Conservation (phyloP, 495 filamentous ascomycete species). For the Xylaria palmicola region DNA sequence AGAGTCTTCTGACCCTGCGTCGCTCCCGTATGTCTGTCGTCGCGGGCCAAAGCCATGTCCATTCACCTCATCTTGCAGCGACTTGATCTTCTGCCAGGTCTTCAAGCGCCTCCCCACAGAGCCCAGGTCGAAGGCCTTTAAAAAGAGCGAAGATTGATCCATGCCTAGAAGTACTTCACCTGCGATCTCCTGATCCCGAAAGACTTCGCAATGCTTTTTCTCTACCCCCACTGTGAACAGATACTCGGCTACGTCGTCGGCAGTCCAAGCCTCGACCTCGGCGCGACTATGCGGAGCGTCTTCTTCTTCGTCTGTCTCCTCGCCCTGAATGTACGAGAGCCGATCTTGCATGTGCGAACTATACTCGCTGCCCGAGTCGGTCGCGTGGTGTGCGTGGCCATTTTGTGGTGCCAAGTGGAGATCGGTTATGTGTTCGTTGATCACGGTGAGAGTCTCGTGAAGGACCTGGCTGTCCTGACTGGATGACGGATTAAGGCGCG, state of each 20-base stretch:
- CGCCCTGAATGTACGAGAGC: slow-evolving; percentile 84
- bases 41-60: slow-evolving; percentile 36
- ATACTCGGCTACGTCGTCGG: slow-evolving; percentile 78
- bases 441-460: slow-evolving; percentile 95
- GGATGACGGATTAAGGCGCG: slow-evolving; percentile 30
- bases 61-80: slow-evolving; percentile 78
- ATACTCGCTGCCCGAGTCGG: slow-evolving; percentile 87
- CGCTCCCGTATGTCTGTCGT: slow-evolving; percentile 52
- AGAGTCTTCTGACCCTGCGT: slow-evolving; percentile 51
- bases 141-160: slow-evolving; percentile 87
- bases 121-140: slow-evolving; percentile 94
- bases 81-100: slow-evolving; percentile 93
- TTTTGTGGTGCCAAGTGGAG: slow-evolving; percentile 69
- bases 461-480: slow-evolving; percentile 76
- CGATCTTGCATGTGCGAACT: slow-evolving; percentile 74
- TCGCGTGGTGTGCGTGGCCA: slow-evolving; percentile 52
- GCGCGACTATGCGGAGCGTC: slow-evolving; percentile 54
- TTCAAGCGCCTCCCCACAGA: slow-evolving; percentile 83
- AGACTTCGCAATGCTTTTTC: slow-evolving; percentile 82
- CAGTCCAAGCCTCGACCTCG: slow-evolving; percentile 72
- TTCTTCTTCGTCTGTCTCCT: slow-evolving; percentile 77
- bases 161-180: slow-evolving; percentile 92
- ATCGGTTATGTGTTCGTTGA: slow-evolving; percentile 97
- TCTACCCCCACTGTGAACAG: slow-evolving; percentile 80
- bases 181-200: slow-evolving; percentile 92